Conservation (phyloP, 2,329 filamentous ascomycete species). For the Fusarium luffae region DNA sequence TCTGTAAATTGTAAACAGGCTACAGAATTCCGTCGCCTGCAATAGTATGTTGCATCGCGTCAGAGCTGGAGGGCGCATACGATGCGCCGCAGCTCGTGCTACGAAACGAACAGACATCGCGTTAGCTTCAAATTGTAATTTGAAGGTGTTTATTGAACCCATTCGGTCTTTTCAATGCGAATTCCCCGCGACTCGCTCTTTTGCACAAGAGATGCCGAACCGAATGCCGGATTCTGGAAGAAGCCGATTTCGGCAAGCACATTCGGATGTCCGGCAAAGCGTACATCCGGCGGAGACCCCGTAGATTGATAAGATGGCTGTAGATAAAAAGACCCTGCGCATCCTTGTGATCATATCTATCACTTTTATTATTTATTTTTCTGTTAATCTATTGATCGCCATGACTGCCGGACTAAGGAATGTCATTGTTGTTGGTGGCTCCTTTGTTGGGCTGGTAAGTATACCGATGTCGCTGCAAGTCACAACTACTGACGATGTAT, state of each 20-base stretch:
- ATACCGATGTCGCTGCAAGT: neutral
- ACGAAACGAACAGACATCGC: no score
- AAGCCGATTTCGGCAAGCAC: constrained; percentile 22
- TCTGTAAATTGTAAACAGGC: neutral
- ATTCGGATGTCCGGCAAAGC: constrained; percentile 28
- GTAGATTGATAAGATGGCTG: constrained; percentile 33
- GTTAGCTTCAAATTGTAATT: neutral
- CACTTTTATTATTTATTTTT: neutral
- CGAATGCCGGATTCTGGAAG: neutral
- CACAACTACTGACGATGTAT: neutral
- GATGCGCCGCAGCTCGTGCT: no score
- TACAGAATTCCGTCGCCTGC: neutral
- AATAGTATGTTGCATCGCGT: neutral
- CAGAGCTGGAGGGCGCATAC: rapidly evolving
- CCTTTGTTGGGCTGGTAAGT: constrained; percentile 44
- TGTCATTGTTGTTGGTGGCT: constrained; percentile 44
- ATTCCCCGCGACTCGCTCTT: neutral
- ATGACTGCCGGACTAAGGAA: constrained; percentile 42
- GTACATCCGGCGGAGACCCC: constrained; percentile 9
- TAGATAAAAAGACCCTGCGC: neutral
- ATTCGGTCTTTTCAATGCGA: neutral
- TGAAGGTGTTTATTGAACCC: neutral
- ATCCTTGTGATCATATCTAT: neutral
- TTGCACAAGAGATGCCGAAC: constrained; percentile 11
- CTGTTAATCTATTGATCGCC: neutral